Evolutionary conservation across 2,329 filamentous ascomycete genomes (phyloP).

Genomic region (Cladosporium oxysporum): DNA sequence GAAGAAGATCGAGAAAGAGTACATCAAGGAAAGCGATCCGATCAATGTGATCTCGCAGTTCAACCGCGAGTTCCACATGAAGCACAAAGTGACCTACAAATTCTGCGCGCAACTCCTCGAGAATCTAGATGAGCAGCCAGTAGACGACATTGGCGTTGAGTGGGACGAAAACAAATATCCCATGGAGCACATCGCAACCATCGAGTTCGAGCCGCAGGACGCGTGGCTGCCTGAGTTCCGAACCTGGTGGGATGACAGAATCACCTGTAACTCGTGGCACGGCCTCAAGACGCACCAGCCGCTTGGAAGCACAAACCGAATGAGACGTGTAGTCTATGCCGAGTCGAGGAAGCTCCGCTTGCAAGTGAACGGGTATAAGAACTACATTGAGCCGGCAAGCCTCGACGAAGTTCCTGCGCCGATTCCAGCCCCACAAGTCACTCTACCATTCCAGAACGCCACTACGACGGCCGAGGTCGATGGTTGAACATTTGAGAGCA

Average conservation of each 20-base stretch:
- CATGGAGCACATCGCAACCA: slow-evolving; percentile 36
- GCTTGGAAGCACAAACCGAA: slow-evolving; percentile 43
- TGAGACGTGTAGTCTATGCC: slow-evolving; percentile 45
- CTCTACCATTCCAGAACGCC: slow-evolving; percentile 28
- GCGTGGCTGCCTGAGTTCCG: slow-evolving; percentile 44
- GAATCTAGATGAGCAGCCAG: slow-evolving; percentile 38
- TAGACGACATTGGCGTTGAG: slow-evolving; percentile 38
- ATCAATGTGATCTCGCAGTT: slow-evolving; percentile 39
- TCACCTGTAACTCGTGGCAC: slow-evolving; percentile 45
- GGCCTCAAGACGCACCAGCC: slow-evolving; percentile 43
- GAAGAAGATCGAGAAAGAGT: slow-evolving; percentile 31
- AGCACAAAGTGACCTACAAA: slow-evolving; percentile 38
- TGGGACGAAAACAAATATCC: slow-evolving; percentile 39
- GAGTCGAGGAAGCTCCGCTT: slow-evolving; percentile 44
- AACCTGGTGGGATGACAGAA: slow-evolving; percentile 44
- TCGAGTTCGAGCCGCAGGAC: slow-evolving; percentile 45
- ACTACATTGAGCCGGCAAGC: slow-evolving; percentile 42
- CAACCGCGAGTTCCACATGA: slow-evolving; percentile 36
- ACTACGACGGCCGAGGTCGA: slow-evolving; percentile 25
- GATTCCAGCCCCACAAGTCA: slow-evolving; percentile 33
- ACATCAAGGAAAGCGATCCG: slow-evolving; percentile 32
- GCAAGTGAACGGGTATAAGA: slow-evolving; percentile 43
- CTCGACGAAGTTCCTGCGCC: slow-evolving; percentile 42
- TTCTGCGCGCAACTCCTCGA: slow-evolving; percentile 39
- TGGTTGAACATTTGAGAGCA: not conserved